Evolutionary conservation across 2,329 filamentous ascomycete genomes (phyloP).

Genomic region (Lasiodiplodia sp.): DNA sequence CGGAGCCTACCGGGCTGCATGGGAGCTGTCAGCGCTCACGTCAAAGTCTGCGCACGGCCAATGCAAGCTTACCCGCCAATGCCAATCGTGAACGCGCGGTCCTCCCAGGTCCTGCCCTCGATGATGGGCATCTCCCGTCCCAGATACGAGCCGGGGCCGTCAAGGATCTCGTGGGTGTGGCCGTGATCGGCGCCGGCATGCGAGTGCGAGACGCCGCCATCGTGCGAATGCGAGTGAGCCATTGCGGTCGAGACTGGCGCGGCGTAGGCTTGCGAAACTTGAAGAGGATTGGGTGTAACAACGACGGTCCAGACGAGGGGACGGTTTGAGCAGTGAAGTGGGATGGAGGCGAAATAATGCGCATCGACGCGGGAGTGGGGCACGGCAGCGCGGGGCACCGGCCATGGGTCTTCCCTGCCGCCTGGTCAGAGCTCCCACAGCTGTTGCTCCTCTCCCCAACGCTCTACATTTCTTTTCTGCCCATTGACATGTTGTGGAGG

Average conservation of each 20-base stretch:
- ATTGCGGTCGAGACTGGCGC: conserved; percentile 8
- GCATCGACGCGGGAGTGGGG: conserved; percentile 11
- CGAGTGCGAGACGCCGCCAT: conserved; percentile 54
- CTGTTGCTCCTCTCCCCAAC: background rate
- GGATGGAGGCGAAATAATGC: background rate
- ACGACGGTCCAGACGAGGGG: background rate
- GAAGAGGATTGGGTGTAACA: background rate
- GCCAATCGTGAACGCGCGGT: conserved; percentile 93
- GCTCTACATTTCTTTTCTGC: background rate
- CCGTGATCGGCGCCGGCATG: conserved; percentile 73
- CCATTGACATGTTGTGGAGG: background rate
- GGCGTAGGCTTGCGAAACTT: background rate
- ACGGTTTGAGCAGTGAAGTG: background rate
- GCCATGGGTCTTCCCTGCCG: conserved; percentile 9
- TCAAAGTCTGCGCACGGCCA: conserved; percentile 61
- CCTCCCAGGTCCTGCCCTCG: conserved; percentile 84
- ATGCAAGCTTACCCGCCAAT: conserved; percentile 81
- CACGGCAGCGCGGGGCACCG: conserved; percentile 6
- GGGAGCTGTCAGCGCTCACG: conserved; percentile 73
- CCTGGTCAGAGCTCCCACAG: conserved; percentile 18
- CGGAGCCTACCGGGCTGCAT: conserved; percentile 86
- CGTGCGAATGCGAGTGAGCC: conserved; percentile 59
- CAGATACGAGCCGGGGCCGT: conserved; percentile 89
- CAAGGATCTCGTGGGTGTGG: conserved; percentile 93
- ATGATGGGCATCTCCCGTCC: conserved; percentile 93